These are phyloP conservation scores for Calonectria multiphialidica DNA, from an alignment of 2,329 filamentous ascomycete genomes.

Conservation along the genomic window DNA sequence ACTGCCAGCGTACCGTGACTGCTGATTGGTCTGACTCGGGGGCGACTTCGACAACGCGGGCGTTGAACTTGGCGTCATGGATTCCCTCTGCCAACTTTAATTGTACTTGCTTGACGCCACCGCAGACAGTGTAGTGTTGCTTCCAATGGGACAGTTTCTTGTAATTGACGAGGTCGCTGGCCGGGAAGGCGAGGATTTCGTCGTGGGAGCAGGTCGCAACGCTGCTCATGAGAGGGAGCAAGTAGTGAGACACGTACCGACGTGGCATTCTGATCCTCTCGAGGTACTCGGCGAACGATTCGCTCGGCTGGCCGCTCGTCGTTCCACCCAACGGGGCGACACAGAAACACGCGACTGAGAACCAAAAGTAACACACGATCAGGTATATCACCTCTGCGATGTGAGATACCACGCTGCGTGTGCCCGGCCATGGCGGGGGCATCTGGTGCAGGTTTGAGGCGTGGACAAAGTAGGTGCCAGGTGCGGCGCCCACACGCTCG, in stretches of 20 bases:
- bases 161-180: slow-evolving; percentile 64
- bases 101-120: slow-evolving; percentile 64
- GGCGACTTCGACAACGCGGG: slow-evolving; percentile 52
- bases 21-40: slow-evolving; percentile 29
- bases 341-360: slow-evolving; percentile 63
- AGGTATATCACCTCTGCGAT: slow-evolving; percentile 58
- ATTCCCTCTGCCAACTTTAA: slow-evolving; percentile 56
- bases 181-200: slow-evolving; percentile 63
- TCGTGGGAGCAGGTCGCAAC: slow-evolving; percentile 67
- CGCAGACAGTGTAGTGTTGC: slow-evolving; percentile 64
- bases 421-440: slow-evolving; percentile 56
- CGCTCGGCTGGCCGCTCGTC: slow-evolving; percentile 53
- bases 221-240: slow-evolving; percentile 66
- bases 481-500: slow-evolving; percentile 26
- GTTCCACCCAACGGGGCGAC: slow-evolving; percentile 49
- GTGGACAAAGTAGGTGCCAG: slow-evolving; percentile 62
- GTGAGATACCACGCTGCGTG: slow-evolving; percentile 51
- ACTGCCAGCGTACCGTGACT: slow-evolving; percentile 52
- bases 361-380: slow-evolving; percentile 64
- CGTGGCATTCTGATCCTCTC: slow-evolving; percentile 61
- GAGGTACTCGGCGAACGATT: slow-evolving; percentile 63
- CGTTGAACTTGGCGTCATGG: slow-evolving; percentile 53
- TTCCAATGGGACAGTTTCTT: slow-evolving; percentile 59
- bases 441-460: slow-evolving; percentile 66
- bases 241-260: slow-evolving; percentile 60